Conservation (phyloP, 768 basidiomycete genomes). For the Suillus occidentalis region DNA sequence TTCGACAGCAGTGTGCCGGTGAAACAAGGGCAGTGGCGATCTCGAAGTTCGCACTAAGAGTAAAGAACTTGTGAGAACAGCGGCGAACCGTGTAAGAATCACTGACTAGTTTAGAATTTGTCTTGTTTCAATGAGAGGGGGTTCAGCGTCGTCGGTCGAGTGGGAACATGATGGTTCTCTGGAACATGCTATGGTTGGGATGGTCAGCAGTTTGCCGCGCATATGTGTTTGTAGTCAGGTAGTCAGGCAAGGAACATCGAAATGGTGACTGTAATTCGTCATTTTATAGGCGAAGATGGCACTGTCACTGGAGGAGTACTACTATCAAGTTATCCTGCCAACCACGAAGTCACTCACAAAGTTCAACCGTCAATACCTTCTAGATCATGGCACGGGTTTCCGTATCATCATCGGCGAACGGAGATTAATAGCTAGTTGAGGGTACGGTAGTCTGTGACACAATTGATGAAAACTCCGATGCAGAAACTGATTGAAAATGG, state of each 20-base stretch:
- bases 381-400: background rate
- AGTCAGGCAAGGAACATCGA: background rate
- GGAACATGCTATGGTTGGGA: background rate
- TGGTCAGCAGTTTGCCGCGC: background rate
- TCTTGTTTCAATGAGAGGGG: background rate
- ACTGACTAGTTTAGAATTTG: slow-evolving; percentile 1
- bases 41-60: background rate
- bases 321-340: background rate
- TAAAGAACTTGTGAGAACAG: background rate
- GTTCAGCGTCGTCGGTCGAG: background rate
- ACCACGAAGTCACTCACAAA: background rate
- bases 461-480: background rate
- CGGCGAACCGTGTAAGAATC: background rate
- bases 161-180: background rate
- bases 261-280: background rate
- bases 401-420: background rate
- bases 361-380: background rate
- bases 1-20: background rate
- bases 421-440: background rate
- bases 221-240: too few species aligned
- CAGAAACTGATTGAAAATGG: background rate
- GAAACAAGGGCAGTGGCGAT: background rate
- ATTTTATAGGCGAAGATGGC: background rate
- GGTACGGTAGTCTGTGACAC: background rate
- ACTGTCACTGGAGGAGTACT: background rate